phyloP scores from a whole-genome alignment of 1,139 yeast genomes.

The Scheffersomyces lignicola region DNA sequence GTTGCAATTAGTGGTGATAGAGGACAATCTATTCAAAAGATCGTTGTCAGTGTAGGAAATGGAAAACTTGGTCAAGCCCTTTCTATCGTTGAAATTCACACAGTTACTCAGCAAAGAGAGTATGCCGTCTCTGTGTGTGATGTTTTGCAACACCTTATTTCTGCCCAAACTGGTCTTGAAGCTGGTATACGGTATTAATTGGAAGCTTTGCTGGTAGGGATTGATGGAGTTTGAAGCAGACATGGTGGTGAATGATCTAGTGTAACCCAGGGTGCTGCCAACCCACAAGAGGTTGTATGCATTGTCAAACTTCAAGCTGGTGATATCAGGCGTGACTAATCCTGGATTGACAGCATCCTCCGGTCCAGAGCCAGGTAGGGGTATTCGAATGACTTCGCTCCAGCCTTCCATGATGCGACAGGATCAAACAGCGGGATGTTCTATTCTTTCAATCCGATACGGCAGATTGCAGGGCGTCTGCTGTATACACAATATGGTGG shows the following conservation, averaged over 20 bases:
- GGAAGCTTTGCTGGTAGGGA: constrained; percentile 20
- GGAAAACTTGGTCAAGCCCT: constrained; percentile 51
- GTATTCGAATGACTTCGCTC: constrained; percentile 31
- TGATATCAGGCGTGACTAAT: not conserved
- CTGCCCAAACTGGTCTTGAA: constrained; percentile 44
- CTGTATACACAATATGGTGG: too few relatives aligned
- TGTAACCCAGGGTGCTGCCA: constrained; percentile 59
- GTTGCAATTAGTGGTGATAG: constrained; percentile 39
- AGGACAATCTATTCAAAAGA: constrained; percentile 27
- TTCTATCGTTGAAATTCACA: constrained; percentile 54
- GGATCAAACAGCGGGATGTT: too few relatives aligned
- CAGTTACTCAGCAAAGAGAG: constrained; percentile 55
- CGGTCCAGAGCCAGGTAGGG: constrained; percentile 7
- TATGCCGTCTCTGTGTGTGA: constrained; percentile 59
- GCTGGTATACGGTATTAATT: constrained; percentile 48
- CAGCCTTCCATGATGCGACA: constrained; percentile 36
- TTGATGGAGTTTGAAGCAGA: constrained; percentile 33
- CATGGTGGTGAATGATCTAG: constrained; percentile 30
- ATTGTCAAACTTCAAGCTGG: constrained; percentile 63
- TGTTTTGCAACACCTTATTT: constrained; percentile 47
- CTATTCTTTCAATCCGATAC: too few relatives aligned
- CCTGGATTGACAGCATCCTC: constrained; percentile 6
- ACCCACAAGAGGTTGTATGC: constrained; percentile 79
- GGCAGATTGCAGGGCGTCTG: too few relatives aligned
- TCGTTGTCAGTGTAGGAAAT: constrained; percentile 32